Percentiles rank a stretch among this genome's conserved stretches.
phyloP scores from a whole-genome alignment of 2,329 filamentous ascomycete genomes.

The Aspergillus japonicus region DNA sequence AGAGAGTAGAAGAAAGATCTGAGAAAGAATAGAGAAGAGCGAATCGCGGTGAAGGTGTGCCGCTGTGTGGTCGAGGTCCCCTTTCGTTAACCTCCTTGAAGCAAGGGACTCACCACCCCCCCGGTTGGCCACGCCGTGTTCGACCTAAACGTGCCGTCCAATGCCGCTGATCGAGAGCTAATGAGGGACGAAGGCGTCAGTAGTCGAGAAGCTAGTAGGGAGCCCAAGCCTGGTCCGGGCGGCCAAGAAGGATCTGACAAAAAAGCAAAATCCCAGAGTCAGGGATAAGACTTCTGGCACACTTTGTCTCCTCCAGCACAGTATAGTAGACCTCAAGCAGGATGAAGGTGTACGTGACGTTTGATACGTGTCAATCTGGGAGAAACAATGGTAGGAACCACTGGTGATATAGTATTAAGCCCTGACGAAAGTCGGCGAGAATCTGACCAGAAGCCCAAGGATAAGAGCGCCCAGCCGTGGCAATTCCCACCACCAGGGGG shows the following conservation, averaged over 20 bases:
- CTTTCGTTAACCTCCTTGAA: constrained; percentile 8
- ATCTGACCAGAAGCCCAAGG: background rate
- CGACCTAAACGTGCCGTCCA: constrained; percentile 10
- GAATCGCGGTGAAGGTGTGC: background rate
- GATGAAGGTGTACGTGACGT: background rate
- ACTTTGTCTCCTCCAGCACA: background rate
- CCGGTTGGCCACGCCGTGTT: constrained; percentile 7
- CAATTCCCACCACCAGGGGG: constrained; percentile 3
- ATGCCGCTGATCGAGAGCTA: constrained; percentile 3
- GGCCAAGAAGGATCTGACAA: background rate
- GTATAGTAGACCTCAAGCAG: background rate
- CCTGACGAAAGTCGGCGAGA: background rate
- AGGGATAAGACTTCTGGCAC: background rate
- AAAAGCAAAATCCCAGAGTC: constrained; percentile 1
- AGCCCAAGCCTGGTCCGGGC: constrained; percentile 2
- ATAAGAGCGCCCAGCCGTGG: background rate
- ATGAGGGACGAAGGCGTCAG: constrained; percentile 3
- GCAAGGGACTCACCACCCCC: constrained; percentile 14
- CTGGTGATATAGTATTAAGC: background rate
- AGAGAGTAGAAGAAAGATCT: background rate
- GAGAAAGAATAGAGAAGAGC: background rate
- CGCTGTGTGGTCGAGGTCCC: constrained; percentile 2
- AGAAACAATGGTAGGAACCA: background rate
- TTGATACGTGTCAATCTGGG: background rate
- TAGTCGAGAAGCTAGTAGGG: constrained; percentile 10